phyloP scores from a whole-genome alignment of 495 filamentous ascomycete genomes.

The Tuber brumale region DNA sequence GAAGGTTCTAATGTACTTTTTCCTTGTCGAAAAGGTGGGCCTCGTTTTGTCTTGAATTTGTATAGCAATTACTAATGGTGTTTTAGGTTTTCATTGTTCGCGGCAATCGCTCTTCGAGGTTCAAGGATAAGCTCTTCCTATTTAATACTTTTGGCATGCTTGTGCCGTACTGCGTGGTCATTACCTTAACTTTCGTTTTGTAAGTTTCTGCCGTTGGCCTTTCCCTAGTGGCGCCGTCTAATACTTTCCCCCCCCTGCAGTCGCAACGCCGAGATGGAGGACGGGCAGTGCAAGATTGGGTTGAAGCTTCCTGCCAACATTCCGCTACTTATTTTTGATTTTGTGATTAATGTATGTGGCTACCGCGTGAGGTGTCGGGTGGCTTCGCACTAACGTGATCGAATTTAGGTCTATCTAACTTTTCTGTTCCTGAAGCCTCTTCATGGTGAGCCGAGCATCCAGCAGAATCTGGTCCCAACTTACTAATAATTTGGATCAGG shows the following conservation, averaged over 20 bases:
- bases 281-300: conserved; percentile 37
- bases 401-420: conserved; percentile 37
- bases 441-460: conserved; percentile 15
- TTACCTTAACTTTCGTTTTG: conserved; percentile 39
- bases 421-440: conserved; percentile 38
- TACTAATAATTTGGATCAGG: conserved; percentile 23
- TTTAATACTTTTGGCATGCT: conserved; percentile 42
- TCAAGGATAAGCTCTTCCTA: conserved; percentile 39
- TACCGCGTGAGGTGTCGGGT: not conserved
- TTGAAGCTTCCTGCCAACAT: conserved; percentile 40
- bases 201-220: conserved; percentile 12
- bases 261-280: conserved; percentile 31
- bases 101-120: conserved; percentile 29
- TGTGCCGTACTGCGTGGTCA: conserved; percentile 37
- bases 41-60: not conserved
- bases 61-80: conserved; percentile 4
- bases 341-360: conserved; percentile 36
- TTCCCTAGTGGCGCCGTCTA: not conserved
- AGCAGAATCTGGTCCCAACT: not conserved
- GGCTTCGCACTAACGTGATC: not conserved
- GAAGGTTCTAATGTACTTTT: conserved; percentile 41
- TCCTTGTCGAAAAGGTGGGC: conserved; percentile 40
- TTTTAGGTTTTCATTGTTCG: conserved; percentile 37
- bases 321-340: conserved; percentile 39
- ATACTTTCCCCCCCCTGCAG: conserved; percentile 14